Evolutionary conservation across 1,139 yeast species (phyloP).

Genomic region (Kurtzmaniella natalensis): DNA sequence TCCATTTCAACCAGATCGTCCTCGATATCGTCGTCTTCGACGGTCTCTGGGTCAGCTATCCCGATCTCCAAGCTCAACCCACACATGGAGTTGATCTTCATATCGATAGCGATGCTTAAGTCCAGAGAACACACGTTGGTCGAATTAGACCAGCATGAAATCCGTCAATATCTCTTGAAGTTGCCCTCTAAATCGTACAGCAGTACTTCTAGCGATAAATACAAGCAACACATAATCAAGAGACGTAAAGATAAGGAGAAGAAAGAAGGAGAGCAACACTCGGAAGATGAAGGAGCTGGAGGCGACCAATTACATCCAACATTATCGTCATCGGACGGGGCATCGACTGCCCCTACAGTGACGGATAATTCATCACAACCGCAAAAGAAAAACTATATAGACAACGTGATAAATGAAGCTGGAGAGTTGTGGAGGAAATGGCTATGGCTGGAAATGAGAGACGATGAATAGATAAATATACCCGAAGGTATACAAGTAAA

Average conservation of each 20-base stretch:
- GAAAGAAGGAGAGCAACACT: conserved; percentile 13
- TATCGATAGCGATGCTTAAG: conserved; percentile 74
- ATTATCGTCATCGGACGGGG: conserved; percentile 22
- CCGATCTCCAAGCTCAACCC: conserved; percentile 72
- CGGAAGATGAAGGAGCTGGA: conserved; percentile 1
- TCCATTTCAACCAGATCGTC: conserved; percentile 14
- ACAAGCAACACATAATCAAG: conserved; percentile 23
- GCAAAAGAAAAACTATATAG: conserved; percentile 53
- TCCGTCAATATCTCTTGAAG: conserved; percentile 69
- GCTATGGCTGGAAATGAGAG: conserved; percentile 69
- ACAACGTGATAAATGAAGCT: conserved; percentile 68
- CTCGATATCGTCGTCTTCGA: conserved; percentile 13
- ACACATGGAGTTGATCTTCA: conserved; percentile 72
- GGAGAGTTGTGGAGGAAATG: conserved; percentile 89
- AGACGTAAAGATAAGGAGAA: conserved; percentile 19
- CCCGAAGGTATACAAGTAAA: background rate
- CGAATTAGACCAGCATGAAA: conserved; percentile 88
- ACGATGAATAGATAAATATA: conserved; percentile 28
- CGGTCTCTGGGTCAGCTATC: conserved; percentile 17
- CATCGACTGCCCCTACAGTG: conserved; percentile 16
- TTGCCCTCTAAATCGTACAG: conserved; percentile 41
- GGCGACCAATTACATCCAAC: conserved; percentile 13
- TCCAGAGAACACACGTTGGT: conserved; percentile 73
- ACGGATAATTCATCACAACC: no score
- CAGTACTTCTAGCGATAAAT: conserved; percentile 23